These are phyloP conservation scores for Pistacia vera DNA, from an alignment of 345 rosid species.

Conservation along the genomic window DNA sequence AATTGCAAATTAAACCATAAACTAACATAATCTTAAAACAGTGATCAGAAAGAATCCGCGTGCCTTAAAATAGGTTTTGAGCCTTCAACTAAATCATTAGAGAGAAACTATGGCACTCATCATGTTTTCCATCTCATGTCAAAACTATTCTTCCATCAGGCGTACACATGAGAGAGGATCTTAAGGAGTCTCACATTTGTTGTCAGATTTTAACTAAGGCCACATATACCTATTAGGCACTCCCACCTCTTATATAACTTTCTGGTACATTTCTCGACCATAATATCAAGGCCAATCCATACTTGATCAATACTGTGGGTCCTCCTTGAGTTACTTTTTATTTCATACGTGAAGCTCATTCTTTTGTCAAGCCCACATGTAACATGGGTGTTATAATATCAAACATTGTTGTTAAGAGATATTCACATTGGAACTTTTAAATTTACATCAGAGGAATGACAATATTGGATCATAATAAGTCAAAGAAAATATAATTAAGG, in stretches of 20 bases:
- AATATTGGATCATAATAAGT: neutral
- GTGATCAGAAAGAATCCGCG: neutral
- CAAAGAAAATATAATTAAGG: neutral
- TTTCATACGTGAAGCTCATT: neutral
- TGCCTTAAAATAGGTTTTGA: neutral
- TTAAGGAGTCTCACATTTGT: neutral
- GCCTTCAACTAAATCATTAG: neutral
- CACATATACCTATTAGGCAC: slow-evolving; percentile 1
- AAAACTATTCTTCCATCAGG: neutral
- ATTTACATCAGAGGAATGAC: neutral
- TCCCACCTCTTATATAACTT: neutral
- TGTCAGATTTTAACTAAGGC: neutral
- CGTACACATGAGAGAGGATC: neutral
- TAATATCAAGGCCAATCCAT: neutral
- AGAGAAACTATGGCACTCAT: neutral
- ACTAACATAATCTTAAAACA: neutral
- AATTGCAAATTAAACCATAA: slow-evolving; percentile 7
- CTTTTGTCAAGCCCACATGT: neutral
- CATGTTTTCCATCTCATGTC: neutral
- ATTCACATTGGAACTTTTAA: too few species aligned
- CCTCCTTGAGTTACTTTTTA: neutral
- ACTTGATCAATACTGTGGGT: neutral
- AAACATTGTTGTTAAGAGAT: too few species aligned
- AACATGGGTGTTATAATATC: neutral
- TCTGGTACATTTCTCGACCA: neutral